Conservation (phyloP, 2,329 filamentous ascomycete species). For the Plenodomus lindquistii region DNA sequence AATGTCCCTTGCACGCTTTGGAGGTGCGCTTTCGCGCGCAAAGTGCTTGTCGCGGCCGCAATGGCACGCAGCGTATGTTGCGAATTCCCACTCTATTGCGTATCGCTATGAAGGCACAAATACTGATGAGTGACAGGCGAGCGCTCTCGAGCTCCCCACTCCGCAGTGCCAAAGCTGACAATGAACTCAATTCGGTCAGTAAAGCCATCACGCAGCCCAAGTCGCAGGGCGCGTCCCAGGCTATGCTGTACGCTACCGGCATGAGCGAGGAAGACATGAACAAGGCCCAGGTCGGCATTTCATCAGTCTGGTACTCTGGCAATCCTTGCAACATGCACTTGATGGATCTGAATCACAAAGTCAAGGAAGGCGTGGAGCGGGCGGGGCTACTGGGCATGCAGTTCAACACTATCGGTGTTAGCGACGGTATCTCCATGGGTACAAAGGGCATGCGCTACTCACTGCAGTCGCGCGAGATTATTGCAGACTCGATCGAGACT, state of each 20-base stretch:
- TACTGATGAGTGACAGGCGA: conserved; percentile 34
- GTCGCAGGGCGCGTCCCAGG: conserved; percentile 96
- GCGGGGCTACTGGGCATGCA: conserved; percentile 89
- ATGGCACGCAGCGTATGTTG: conserved; percentile 38
- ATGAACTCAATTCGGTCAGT: conserved; percentile 74
- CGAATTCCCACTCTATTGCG: background rate
- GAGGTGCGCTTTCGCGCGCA: conserved; percentile 38
- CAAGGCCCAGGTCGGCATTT: conserved; percentile 97
- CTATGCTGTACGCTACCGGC: conserved; percentile 97
- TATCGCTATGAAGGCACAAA: background rate
- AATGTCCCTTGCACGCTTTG: conserved; percentile 42
- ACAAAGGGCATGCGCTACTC: conserved; percentile 96
- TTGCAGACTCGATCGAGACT: conserved; percentile 97
- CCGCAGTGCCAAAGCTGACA: conserved; percentile 36
- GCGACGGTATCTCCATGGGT: conserved; percentile 97
- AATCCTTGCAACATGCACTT: conserved; percentile 99
- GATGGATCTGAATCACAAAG: conserved; percentile 80
- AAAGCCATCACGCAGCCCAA: conserved; percentile 90
- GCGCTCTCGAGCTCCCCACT: conserved; percentile 40
- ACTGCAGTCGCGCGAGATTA: conserved; percentile 91
- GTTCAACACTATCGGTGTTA: conserved; percentile 99
- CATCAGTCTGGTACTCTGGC: conserved; percentile 95
- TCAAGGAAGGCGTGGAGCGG: conserved; percentile 71
- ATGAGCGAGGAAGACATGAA: conserved; percentile 84
- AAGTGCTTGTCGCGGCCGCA: conserved; percentile 34